phyloP scores from a whole-genome alignment of 2,329 filamentous ascomycete genomes.

The Trichoderma oligosporum region DNA sequence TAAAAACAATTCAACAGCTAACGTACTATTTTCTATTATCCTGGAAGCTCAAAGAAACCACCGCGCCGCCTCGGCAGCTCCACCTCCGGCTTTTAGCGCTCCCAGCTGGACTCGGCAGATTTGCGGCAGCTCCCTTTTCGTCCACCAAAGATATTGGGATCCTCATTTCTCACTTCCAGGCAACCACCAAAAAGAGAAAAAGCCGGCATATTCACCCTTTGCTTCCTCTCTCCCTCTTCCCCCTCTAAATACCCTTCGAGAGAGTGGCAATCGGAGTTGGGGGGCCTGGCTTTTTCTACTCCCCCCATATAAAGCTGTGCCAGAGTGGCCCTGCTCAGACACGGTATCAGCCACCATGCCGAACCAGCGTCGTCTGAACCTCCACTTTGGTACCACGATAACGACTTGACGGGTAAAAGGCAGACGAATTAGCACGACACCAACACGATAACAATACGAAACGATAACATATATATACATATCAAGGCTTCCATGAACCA shows the following conservation, averaged over 20 bases:
- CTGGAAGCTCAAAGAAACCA: not conserved
- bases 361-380: constrained; percentile 28
- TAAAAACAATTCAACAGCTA: no score
- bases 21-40: no score
- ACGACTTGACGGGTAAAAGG: constrained; percentile 28
- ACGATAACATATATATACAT: no score
- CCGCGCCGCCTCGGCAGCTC: constrained; percentile 4
- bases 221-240: not conserved
- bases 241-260: not conserved
- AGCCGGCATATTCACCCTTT: not conserved
- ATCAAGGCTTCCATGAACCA: constrained; percentile 34
- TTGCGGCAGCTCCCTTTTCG: not conserved
- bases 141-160: not conserved
- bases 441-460: not conserved
- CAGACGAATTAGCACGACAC: not conserved
- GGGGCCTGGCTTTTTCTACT: not conserved
- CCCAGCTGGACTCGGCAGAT: constrained; percentile 2
- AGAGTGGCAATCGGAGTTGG: constrained; percentile 7
- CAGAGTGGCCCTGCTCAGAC: not conserved
- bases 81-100: not conserved
- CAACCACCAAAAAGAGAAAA: constrained; percentile 8
- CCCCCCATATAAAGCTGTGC: not conserved
- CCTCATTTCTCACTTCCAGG: constrained; percentile 8
- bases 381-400: constrained; percentile 25
- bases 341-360: constrained; percentile 32